Percentiles rank a stretch among this genome's conserved stretches.
phyloP scores from a whole-genome alignment of 768 basidiomycete species.

The Pleurotus tuber-regium region DNA sequence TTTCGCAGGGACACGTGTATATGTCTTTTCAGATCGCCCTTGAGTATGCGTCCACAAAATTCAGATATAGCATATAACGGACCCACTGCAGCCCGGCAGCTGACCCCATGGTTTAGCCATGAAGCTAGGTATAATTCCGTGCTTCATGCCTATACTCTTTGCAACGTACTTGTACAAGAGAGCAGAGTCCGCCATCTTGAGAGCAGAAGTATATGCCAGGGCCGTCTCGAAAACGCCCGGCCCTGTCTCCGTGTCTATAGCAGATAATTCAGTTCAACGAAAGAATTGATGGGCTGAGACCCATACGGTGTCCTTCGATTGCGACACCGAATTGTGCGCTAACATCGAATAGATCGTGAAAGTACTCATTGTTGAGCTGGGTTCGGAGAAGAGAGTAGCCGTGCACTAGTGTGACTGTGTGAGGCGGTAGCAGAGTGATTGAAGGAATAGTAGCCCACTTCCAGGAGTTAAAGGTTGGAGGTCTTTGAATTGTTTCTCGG shows the following conservation, averaged over 20 bases:
- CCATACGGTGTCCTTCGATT: conserved; percentile 84
- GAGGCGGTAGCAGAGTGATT: not conserved
- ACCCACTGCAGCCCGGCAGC: conserved; percentile 97
- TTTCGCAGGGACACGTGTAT: conserved; percentile 88
- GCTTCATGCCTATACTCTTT: conserved; percentile 88
- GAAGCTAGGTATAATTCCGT: conserved; percentile 90
- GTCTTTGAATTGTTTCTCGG: conserved; percentile 73
- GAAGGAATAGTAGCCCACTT: conserved; percentile 52
- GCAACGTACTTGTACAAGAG: conserved; percentile 89
- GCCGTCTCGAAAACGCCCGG: conserved; percentile 89
- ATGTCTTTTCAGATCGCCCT: conserved; percentile 49
- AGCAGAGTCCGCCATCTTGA: conserved; percentile 89
- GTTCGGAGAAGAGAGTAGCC: conserved; percentile 94
- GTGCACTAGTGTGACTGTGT: conserved; percentile 63
- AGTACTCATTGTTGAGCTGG: conserved; percentile 86
- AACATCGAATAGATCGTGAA: conserved; percentile 83
- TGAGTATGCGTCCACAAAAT: not conserved
- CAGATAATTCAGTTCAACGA: conserved; percentile 2
- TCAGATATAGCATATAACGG: conserved; percentile 13
- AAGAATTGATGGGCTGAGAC: not conserved
- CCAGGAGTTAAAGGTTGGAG: conserved; percentile 87
- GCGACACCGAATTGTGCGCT: conserved; percentile 69
- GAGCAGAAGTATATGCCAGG: conserved; percentile 75
- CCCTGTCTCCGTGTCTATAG: conserved; percentile 86
- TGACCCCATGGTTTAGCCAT: conserved; percentile 98